A percentile compares a stretch with the other conserved stretches of the same genome.
Conservation (phyloP, 768 basidiomycete species). For the Obba rivulosa region DNA sequence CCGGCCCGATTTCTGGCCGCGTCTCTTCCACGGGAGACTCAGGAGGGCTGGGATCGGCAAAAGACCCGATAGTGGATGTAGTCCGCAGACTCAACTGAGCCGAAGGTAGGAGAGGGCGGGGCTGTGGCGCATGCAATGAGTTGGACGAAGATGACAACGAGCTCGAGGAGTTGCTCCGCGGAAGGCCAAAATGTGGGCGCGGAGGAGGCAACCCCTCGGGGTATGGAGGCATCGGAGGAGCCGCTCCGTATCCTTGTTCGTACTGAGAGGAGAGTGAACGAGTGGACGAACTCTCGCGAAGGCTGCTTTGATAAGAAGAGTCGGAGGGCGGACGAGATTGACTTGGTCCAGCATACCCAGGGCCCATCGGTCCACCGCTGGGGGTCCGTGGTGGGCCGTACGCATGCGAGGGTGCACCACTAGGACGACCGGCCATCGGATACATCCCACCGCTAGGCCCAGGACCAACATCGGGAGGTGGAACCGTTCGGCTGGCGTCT, state of each 20-base stretch:
- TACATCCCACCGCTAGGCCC: conserved; percentile 13
- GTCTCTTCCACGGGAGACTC: conserved; percentile 66
- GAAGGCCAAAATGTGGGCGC: conserved; percentile 14
- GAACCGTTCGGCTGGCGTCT: neutral
- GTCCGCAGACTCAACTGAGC: conserved; percentile 48
- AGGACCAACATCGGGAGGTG: neutral
- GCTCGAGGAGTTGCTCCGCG: conserved; percentile 23
- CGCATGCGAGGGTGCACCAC: conserved; percentile 3
- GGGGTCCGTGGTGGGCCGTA: conserved; percentile 6
- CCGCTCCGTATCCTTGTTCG: conserved; percentile 28
- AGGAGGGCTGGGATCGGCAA: conserved; percentile 75
- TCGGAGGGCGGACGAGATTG: conserved; percentile 19
- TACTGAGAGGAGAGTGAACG: conserved; percentile 53
- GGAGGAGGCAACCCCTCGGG: conserved; percentile 29
- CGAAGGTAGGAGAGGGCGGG: conserved; percentile 59
- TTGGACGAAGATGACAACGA: conserved; percentile 21
- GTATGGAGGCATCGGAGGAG: conserved; percentile 35
- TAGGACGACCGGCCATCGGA: conserved; percentile 4
- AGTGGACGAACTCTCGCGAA: conserved; percentile 52
- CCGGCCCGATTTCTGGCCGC: conserved; percentile 52
- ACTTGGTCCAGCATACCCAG: conserved; percentile 5
- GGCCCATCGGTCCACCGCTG: neutral
- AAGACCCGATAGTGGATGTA: conserved; percentile 46
- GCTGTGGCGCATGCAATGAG: conserved; percentile 17
- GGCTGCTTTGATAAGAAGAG: conserved; percentile 22